Evolutionary conservation across 257 asterid species (phyloP).

Genomic region (Sherardia arvensis): DNA sequence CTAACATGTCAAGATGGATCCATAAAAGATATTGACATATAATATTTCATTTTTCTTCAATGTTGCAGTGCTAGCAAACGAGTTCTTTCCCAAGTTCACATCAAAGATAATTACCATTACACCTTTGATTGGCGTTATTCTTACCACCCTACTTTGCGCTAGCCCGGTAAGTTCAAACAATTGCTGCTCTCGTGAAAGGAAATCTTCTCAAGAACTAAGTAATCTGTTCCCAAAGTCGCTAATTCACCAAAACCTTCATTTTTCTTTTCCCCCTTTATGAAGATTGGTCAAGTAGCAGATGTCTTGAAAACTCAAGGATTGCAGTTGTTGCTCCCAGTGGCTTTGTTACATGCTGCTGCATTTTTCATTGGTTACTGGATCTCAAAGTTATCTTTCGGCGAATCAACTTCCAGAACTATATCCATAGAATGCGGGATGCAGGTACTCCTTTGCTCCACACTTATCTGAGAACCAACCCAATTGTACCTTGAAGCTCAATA

Average conservation of each 20-base stretch:
- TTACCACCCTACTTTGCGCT: slow-evolving; percentile 95
- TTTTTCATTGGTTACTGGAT: slow-evolving; percentile 72
- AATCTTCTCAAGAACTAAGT: background rate
- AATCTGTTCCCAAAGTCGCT: background rate
- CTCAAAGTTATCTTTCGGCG: slow-evolving; percentile 83
- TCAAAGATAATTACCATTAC: slow-evolving; percentile 68
- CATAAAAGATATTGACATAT: background rate
- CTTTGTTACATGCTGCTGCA: slow-evolving; percentile 78
- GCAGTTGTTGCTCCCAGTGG: slow-evolving; percentile 75
- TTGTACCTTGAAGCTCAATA: background rate
- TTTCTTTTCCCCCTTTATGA: slow-evolving; percentile 17
- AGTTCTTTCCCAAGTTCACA: slow-evolving; percentile 85
- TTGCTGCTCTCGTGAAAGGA: background rate
- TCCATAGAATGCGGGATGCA: slow-evolving; percentile 99
- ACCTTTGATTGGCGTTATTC: slow-evolving; percentile 80
- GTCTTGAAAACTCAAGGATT: slow-evolving; percentile 87
- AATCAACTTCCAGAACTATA: slow-evolving; percentile 94
- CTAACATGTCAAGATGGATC: background rate
- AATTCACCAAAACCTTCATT: background rate
- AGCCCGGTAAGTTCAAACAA: slow-evolving; percentile 66
- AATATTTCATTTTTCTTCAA: slow-evolving; percentile 7
- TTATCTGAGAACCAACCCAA: background rate
- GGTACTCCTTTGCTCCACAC: slow-evolving; percentile 28
- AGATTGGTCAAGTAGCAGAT: slow-evolving; percentile 95
- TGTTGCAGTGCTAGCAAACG: slow-evolving; percentile 72